Conservation (phyloP, 257 asterid genomes). For the Gentiana macrophylla region DNA sequence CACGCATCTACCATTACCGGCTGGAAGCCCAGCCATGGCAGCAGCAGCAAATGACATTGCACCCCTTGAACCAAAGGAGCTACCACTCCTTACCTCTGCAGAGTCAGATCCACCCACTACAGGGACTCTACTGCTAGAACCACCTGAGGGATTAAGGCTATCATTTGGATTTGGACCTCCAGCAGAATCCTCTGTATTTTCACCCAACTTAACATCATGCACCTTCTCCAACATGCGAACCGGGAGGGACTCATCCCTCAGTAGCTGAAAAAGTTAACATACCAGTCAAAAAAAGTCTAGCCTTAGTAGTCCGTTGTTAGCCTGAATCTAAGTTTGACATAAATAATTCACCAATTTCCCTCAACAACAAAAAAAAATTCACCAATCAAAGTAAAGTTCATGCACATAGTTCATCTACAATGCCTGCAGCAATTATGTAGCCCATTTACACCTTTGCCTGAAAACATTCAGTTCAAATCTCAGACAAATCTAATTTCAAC, state of each 20-base stretch:
- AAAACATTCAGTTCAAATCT: too few species aligned
- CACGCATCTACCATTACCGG: slow-evolving; percentile 68
- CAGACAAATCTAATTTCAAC: too few species aligned
- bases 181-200: slow-evolving; percentile 49
- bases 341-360: too few species aligned
- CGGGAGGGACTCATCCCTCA: slow-evolving; percentile 65
- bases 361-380: too few species aligned
- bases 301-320: background rate
- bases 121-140: slow-evolving; percentile 71
- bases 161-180: slow-evolving; percentile 38
- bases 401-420: background rate
- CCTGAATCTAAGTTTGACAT: too few species aligned
- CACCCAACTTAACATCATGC: slow-evolving; percentile 85
- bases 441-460: too few species aligned
- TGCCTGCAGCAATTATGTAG: too few species aligned
- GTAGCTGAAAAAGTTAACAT: slow-evolving; percentile 38
- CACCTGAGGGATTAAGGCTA: slow-evolving; percentile 44
- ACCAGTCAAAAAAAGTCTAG: background rate
- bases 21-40: slow-evolving; percentile 93
- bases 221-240: slow-evolving; percentile 73
- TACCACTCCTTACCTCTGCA: slow-evolving; percentile 62
- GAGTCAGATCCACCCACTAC: slow-evolving; percentile 40
- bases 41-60: slow-evolving; percentile 99
- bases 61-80: slow-evolving; percentile 81
- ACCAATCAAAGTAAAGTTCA: too few species aligned